These are phyloP conservation scores for Aspergillus latus DNA, from an alignment of 2,329 filamentous ascomycete species.

Conservation along the genomic window DNA sequence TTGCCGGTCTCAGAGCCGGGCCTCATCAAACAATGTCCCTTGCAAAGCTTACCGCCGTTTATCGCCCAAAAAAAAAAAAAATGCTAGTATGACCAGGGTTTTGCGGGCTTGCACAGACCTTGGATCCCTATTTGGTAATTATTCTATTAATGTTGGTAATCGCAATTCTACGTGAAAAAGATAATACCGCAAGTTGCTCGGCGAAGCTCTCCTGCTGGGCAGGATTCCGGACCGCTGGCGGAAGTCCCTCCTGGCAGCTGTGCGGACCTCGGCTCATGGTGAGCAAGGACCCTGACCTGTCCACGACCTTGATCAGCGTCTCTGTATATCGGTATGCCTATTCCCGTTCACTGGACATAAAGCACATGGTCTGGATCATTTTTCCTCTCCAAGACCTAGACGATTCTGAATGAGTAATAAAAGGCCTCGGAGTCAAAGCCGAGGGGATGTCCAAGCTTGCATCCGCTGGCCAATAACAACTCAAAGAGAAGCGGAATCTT, in stretches of 20 bases:
- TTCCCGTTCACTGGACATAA: too few species aligned
- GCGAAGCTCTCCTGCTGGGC: background rate
- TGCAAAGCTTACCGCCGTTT: background rate
- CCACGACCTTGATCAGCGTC: background rate
- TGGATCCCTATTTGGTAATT: background rate
- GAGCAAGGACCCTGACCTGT: background rate
- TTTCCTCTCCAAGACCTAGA: background rate
- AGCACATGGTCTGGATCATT: too few species aligned
- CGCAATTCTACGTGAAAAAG: background rate
- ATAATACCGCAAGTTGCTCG: background rate
- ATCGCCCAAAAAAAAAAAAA: background rate
- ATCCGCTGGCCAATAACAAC: slow-evolving; percentile 4
- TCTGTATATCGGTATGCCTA: background rate
- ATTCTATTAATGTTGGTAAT: background rate
- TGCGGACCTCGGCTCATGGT: slow-evolving; percentile 8
- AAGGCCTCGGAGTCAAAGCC: background rate
- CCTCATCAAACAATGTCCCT: background rate
- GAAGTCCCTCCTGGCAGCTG: background rate
- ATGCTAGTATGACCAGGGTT: background rate
- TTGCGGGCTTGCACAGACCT: background rate
- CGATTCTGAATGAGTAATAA: slow-evolving; percentile 9
- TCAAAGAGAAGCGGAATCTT: slow-evolving; percentile 1
- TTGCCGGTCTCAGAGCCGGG: slow-evolving; percentile 9
- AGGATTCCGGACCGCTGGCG: background rate
- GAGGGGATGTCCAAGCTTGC: background rate